phyloP scores from a whole-genome alignment of 345 rosid species.

The Lepidium aucheri region DNA sequence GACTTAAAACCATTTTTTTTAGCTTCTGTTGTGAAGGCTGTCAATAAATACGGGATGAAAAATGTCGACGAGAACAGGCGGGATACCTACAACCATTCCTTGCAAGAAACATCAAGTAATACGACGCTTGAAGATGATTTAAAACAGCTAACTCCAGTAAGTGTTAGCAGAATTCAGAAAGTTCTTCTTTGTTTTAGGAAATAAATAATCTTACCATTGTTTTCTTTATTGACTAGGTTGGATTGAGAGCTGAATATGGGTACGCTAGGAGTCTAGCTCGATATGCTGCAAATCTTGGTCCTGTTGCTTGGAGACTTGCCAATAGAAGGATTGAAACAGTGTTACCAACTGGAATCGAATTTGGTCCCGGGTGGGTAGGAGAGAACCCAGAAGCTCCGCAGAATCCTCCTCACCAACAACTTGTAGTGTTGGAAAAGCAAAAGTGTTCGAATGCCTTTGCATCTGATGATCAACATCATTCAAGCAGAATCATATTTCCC shows the following conservation, averaged over 20 bases:
- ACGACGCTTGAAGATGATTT: conserved; percentile 46
- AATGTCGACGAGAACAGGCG: conserved; percentile 74
- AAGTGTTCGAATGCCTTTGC: conserved; percentile 17
- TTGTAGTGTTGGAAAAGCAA: conserved; percentile 8
- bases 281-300: conserved; percentile 68
- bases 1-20: conserved; percentile 15
- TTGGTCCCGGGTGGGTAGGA: conserved; percentile 89
- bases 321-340: conserved; percentile 43
- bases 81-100: conserved; percentile 47
- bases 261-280: conserved; percentile 80
- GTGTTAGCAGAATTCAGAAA: conserved; percentile 10
- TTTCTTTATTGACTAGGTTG: conserved; percentile 50
- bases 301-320: conserved; percentile 62
- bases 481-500: conserved; percentile 33
- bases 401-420: conserved; percentile 18
- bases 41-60: conserved; percentile 73
- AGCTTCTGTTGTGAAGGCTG: conserved; percentile 87
- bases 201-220: conserved; percentile 3
- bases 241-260: conserved; percentile 59
- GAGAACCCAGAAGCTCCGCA: conserved; percentile 36
- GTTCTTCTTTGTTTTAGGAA: background rate
- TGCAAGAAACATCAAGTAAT: conserved; percentile 31
- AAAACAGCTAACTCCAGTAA: conserved; percentile 70
- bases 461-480: conserved; percentile 21
- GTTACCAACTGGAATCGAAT: conserved; percentile 49